These are phyloP conservation scores for Funneliformis mosseae DNA, from an alignment of 192 early-diverging fungal species.

Conservation along the genomic window DNA sequence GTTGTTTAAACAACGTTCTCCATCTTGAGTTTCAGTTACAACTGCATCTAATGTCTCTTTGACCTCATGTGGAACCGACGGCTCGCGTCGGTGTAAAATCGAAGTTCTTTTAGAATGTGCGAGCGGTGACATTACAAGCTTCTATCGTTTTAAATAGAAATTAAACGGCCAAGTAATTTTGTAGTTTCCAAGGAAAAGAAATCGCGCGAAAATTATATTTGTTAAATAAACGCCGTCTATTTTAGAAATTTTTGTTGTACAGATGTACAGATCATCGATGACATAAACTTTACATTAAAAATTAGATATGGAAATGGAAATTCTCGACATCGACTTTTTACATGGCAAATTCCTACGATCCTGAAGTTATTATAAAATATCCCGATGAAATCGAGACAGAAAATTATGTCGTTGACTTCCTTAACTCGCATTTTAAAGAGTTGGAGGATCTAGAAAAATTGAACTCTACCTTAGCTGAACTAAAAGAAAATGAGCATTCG, in stretches of 20 bases:
- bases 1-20: conserved; percentile 77
- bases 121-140: not conserved
- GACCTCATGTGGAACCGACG: conserved; percentile 9
- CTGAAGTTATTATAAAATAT: conserved; percentile 3
- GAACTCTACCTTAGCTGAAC: conserved; percentile 31
- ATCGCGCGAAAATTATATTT: not conserved
- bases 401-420: conserved; percentile 43
- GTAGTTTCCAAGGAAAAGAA: not conserved
- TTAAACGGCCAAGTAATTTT: not conserved
- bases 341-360: not conserved
- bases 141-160: not conserved
- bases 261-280: too few species aligned
- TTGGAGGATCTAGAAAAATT: conserved; percentile 44
- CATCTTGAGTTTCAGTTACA: conserved; percentile 69
- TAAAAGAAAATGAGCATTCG: conserved; percentile 23
- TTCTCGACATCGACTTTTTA: too few species aligned
- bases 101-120: not conserved
- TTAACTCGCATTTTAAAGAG: conserved; percentile 40
- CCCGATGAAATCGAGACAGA: conserved; percentile 18
- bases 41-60: conserved; percentile 52
- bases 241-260: too few species aligned
- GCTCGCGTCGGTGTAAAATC: conserved; percentile 14
- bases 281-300: too few species aligned
- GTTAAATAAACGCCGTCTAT: too few species aligned
- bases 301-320: too few species aligned